These are phyloP conservation scores for Alternaria triticina DNA, from an alignment of 2,329 filamentous ascomycete species.

Conservation along the genomic window DNA sequence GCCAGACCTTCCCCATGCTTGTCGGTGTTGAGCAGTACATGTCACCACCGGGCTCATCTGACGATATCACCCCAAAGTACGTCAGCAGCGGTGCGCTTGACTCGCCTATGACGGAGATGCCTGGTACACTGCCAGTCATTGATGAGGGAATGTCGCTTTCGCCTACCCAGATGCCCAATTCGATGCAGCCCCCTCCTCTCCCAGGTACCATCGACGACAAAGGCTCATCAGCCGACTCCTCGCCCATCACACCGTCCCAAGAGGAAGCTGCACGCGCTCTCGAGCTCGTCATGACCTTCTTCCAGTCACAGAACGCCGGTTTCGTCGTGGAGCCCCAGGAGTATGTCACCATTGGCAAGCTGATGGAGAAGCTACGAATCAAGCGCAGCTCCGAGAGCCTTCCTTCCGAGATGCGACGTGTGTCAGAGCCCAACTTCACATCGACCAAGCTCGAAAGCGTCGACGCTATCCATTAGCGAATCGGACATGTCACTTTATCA, in stretches of 20 bases:
- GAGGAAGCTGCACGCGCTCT: conserved; percentile 86
- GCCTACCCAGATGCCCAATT: conserved; percentile 45
- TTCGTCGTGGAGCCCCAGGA: conserved; percentile 79
- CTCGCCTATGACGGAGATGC: conserved; percentile 58
- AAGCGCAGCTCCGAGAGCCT: conserved; percentile 57
- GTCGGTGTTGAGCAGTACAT: conserved; percentile 66
- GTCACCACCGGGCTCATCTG: conserved; percentile 58
- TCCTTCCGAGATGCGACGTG: conserved; percentile 41
- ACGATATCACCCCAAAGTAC: conserved; percentile 63
- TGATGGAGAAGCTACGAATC: conserved; percentile 85
- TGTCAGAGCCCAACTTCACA: conserved; percentile 43
- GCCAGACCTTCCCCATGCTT: conserved; percentile 82
- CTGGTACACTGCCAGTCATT: conserved; percentile 46
- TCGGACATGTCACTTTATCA: conserved; percentile 5
- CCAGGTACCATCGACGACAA: conserved; percentile 45
- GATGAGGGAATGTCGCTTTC: conserved; percentile 51
- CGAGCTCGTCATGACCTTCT: conserved; percentile 80
- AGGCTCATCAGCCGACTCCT: conserved; percentile 42
- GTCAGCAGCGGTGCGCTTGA: conserved; percentile 56
- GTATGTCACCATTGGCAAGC: conserved; percentile 75
- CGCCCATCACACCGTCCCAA: conserved; percentile 70
- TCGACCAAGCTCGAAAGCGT: conserved; percentile 39
- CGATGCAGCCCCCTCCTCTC: conserved; percentile 57
- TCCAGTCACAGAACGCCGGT: conserved; percentile 72
- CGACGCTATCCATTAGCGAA: conserved; percentile 36